Evolutionary conservation across 176 grass and related monocot genomes (phyloP).

Genomic region (Saccharum spontaneum): DNA sequence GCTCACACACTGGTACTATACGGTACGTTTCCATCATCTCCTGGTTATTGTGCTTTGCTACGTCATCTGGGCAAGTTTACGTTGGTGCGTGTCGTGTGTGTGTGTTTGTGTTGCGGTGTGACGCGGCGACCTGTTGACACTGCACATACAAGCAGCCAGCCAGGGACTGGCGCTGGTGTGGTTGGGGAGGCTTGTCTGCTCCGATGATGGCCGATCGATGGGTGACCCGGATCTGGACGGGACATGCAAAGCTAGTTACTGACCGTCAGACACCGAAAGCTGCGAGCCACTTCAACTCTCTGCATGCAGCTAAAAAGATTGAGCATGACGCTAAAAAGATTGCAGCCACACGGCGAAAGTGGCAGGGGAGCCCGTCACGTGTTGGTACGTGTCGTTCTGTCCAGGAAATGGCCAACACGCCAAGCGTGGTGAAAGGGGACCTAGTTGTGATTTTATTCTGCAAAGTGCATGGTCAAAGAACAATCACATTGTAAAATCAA

Average conservation of each 20-base stretch:
- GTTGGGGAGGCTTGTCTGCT: constrained; percentile 36
- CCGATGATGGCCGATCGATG: not conserved
- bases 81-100: not conserved
- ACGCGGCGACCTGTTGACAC: constrained; percentile 29
- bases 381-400: constrained; percentile 21
- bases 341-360: not conserved
- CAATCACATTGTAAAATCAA: not conserved
- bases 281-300: not conserved
- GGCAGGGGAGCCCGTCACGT: not conserved
- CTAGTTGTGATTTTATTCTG: not conserved
- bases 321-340: not conserved
- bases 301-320: not conserved
- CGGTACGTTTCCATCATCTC: constrained; percentile 3
- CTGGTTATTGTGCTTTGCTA: not conserved
- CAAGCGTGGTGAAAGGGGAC: not conserved
- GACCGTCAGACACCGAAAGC: constrained; percentile 29
- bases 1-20: not conserved
- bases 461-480: not conserved
- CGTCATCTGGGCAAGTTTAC: not conserved
- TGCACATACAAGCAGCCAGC: not conserved
- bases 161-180: not conserved
- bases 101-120: constrained; percentile 18
- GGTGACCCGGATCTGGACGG: not conserved
- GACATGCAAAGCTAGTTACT: not conserved
- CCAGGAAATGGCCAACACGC: not conserved